Evolutionary conservation across 2,329 filamentous ascomycete genomes (phyloP).

Genomic region (Epichloe festucae): DNA sequence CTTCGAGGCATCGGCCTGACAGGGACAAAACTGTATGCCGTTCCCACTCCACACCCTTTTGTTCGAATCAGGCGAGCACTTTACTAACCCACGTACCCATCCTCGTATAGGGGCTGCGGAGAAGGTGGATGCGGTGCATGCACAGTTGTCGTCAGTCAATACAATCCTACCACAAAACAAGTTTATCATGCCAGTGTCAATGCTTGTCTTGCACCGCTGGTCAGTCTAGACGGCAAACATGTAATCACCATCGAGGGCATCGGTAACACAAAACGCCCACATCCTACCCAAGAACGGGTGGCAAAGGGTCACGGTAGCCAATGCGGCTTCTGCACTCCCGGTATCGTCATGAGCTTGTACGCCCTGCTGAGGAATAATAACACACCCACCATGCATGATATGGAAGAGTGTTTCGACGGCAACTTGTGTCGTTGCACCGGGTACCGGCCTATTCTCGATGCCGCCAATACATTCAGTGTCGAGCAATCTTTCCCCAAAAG

Average conservation of each 20-base stretch:
- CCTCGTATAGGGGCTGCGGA: conserved; percentile 55
- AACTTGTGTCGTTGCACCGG: conserved; percentile 94
- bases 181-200: conserved; percentile 97
- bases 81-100: neutral
- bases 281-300: conserved; percentile 82
- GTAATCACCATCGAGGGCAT: conserved; percentile 97
- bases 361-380: conserved; percentile 78
- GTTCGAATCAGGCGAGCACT: neutral
- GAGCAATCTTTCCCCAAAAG: conserved; percentile 25
- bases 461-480: conserved; percentile 75
- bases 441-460: conserved; percentile 86
- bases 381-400: conserved; percentile 62
- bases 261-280: conserved; percentile 72
- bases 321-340: conserved; percentile 89
- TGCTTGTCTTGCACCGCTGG: conserved; percentile 83
- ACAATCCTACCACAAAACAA: conserved; percentile 80
- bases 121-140: conserved; percentile 96
- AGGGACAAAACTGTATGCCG: conserved; percentile 68
- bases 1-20: conserved; percentile 85
- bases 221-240: conserved; percentile 93
- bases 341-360: conserved; percentile 96
- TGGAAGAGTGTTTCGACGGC: conserved; percentile 95
- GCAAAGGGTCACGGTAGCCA: conserved; percentile 87
- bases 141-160: conserved; percentile 87
- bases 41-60: neutral